phyloP scores from a whole-genome alignment of 805 yeast species.

The Tetrapisispora phaffii region DNA sequence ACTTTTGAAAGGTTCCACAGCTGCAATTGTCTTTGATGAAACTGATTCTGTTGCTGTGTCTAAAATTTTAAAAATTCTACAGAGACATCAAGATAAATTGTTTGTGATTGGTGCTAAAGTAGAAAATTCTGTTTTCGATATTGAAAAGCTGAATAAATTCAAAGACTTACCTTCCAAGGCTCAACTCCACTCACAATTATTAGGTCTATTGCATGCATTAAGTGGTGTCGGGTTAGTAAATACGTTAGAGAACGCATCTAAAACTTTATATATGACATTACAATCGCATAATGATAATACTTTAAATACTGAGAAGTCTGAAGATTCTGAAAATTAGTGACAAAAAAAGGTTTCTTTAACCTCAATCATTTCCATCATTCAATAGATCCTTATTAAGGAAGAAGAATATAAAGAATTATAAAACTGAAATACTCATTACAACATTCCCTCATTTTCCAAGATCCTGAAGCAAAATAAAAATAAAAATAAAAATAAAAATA shows the following conservation, averaged over 20 bases:
- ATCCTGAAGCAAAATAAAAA: too few relatives aligned
- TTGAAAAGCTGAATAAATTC: constrained; percentile 47
- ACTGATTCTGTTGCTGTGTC: constrained; percentile 64
- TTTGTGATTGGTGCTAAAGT: constrained; percentile 80
- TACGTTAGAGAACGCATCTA: constrained; percentile 65
- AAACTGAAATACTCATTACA: too few relatives aligned
- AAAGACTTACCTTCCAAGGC: constrained; percentile 65
- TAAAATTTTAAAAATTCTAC: constrained; percentile 50
- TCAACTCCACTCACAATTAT: constrained; percentile 69
- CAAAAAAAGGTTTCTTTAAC: neutral
- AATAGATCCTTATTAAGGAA: too few relatives aligned
- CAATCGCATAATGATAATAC: constrained; percentile 47
- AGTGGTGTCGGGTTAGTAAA: constrained; percentile 86
- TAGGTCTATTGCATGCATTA: constrained; percentile 69
- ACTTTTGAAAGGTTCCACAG: constrained; percentile 77
- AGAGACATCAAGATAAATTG: constrained; percentile 58
- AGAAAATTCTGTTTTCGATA: constrained; percentile 47
- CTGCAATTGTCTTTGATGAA: constrained; percentile 56
- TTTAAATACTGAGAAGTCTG: neutral
- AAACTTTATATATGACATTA: constrained; percentile 62
- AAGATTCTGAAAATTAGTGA: neutral
- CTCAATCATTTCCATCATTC: too few relatives aligned
- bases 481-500: too few relatives aligned
- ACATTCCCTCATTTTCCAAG: too few relatives aligned
- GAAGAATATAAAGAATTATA: too few relatives aligned